Conservation (phyloP, 768 basidiomycete species). For the Xerocomus spinulosus region DNA sequence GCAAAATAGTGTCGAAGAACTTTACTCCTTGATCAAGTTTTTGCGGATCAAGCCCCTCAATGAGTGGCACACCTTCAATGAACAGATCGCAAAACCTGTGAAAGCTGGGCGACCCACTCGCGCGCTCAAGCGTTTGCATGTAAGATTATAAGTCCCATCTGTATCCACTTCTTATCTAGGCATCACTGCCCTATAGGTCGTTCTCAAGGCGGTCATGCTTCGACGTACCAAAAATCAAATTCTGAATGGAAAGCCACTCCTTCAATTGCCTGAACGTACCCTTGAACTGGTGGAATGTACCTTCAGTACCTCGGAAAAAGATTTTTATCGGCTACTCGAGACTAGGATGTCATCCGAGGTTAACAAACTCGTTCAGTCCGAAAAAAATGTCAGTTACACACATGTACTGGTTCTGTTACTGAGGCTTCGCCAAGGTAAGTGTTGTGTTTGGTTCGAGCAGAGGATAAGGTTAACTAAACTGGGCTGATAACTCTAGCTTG, state of each 20-base stretch:
- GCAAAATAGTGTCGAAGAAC: constrained; percentile 88
- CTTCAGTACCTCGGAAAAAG: constrained; percentile 72
- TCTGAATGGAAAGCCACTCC: constrained; percentile 74
- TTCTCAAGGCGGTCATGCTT: constrained; percentile 85
- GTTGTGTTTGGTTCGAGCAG: neutral
- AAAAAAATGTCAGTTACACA: constrained; percentile 60
- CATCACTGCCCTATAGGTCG: constrained; percentile 43
- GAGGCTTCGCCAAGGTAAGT: constrained; percentile 81
- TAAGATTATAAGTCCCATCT: constrained; percentile 23
- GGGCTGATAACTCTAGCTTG: constrained; percentile 53
- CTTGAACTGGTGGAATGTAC: constrained; percentile 70
- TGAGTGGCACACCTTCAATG: constrained; percentile 75
- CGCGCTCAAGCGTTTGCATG: constrained; percentile 84
- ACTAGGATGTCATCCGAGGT: constrained; percentile 61
- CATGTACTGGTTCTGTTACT: constrained; percentile 68
- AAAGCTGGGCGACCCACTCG: constrained; percentile 57
- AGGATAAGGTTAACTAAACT: neutral
- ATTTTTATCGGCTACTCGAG: constrained; percentile 75
- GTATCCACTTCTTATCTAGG: neutral
- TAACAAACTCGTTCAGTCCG: constrained; percentile 57
- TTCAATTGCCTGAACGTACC: constrained; percentile 72
- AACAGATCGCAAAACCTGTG: constrained; percentile 73
- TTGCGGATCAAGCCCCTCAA: constrained; percentile 78
- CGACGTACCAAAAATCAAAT: constrained; percentile 73
- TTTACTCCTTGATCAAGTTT: constrained; percentile 88